Conservation (phyloP, 1,139 yeast genomes). For the Casaregolazyma suthepensis region DNA sequence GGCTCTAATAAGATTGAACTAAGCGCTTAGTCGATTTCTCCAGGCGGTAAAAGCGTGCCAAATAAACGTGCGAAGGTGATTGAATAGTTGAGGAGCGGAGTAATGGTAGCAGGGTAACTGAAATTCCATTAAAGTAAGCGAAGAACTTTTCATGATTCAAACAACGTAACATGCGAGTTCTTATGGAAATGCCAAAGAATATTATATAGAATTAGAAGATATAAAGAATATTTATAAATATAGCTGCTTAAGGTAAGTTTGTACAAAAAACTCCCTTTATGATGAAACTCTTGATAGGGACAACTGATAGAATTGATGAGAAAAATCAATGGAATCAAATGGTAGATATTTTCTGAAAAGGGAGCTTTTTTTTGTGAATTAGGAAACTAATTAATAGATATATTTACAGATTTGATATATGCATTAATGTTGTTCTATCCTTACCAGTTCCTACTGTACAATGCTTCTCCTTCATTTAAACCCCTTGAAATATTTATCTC, state of each 20-base stretch:
- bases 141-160: neutral
- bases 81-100: neutral
- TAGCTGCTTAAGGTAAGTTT: constrained; percentile 3
- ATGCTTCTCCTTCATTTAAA: constrained; percentile 31
- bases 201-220: neutral
- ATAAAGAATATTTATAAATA: neutral
- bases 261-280: constrained; percentile 9
- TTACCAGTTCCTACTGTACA: neutral
- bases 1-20: neutral
- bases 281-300: constrained; percentile 35
- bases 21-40: neutral
- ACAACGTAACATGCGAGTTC: too few relatives aligned
- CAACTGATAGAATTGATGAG: constrained; percentile 30
- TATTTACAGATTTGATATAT: neutral
- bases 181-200: neutral
- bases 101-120: neutral
- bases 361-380: neutral
- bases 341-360: constrained; percentile 24
- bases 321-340: constrained; percentile 22
- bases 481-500: constrained; percentile 74
- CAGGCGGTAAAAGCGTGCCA: neutral
- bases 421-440: neutral
- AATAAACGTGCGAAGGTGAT: neutral
- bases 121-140: neutral
- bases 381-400: neutral